Percentiles rank a stretch among this genome's conserved stretches.
These are phyloP conservation scores for Erigeron canadensis DNA, from an alignment of 129 eudicot genomes.

Conservation along the genomic window DNA sequence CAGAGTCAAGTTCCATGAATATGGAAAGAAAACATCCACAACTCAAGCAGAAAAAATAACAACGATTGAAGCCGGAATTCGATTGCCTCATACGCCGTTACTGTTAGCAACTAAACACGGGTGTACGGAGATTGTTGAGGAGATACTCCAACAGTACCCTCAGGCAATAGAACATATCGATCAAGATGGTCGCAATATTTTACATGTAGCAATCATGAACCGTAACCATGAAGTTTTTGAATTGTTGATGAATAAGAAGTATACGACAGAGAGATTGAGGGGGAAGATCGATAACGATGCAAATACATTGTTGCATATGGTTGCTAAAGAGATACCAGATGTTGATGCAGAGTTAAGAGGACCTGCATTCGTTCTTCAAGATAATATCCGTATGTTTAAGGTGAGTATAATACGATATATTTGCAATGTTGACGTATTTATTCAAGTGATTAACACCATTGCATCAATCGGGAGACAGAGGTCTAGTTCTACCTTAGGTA, in stretches of 20 bases:
- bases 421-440: neutral
- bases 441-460: too few species aligned
- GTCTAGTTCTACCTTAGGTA: too few species aligned
- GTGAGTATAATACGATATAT: neutral
- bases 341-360: constrained; percentile 14
- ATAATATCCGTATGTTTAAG: constrained; percentile 36
- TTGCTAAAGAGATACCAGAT: constrained; percentile 16
- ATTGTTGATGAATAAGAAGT: constrained; percentile 7
- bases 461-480: too few species aligned
- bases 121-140: constrained; percentile 24
- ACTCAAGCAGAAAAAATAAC: neutral
- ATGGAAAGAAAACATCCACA: constrained; percentile 15
- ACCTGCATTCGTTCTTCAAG: constrained; percentile 34
- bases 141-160: constrained; percentile 29
- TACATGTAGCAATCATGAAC: constrained; percentile 38
- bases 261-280: constrained; percentile 26
- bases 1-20: constrained; percentile 13
- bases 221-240: constrained; percentile 23
- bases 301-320: constrained; percentile 50
- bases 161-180: constrained; percentile 45
- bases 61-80: neutral
- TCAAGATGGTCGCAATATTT: constrained; percentile 32
- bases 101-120: constrained; percentile 39
- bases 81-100: constrained; percentile 34
- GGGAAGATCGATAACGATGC: constrained; percentile 28